Percentiles rank a stretch among this genome's conserved stretches.
Conservation (phyloP, 2,329 filamentous ascomycete species). For the Calycina herbarum region DNA sequence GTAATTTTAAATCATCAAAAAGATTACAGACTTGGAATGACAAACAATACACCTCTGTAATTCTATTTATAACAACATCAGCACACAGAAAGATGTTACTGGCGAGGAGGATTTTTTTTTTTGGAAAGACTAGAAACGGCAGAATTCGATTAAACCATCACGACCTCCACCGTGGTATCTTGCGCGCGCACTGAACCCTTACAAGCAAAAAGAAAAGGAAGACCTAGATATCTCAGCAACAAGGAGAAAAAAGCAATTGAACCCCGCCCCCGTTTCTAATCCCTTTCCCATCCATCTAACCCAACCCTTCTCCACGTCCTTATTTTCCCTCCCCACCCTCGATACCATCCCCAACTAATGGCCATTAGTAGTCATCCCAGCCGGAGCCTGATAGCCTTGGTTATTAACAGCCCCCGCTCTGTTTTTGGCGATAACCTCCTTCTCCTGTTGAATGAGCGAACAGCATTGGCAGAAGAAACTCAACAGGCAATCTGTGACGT, state of each 20-base stretch:
- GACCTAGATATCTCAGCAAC: background rate
- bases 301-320: too few species aligned
- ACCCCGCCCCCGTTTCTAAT: background rate
- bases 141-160: background rate
- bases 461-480: constrained; percentile 39
- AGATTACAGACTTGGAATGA: too few species aligned
- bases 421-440: constrained; percentile 28
- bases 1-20: too few species aligned
- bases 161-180: background rate
- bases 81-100: too few species aligned
- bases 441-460: constrained; percentile 32
- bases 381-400: constrained; percentile 16
- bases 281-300: background rate
- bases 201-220: background rate
- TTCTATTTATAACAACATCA: too few species aligned
- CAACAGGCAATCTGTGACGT: constrained; percentile 40
- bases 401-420: constrained; percentile 16
- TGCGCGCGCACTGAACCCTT: background rate
- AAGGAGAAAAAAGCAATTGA: background rate
- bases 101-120: too few species aligned
- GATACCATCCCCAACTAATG: background rate
- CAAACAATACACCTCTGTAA: too few species aligned
- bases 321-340: too few species aligned
- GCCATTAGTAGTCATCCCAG: constrained; percentile 12
- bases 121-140: background rate